Base-by-base conservation (phyloP, 768 basidiomycete genomes). In the Psilocybe tampanensis region DNA sequence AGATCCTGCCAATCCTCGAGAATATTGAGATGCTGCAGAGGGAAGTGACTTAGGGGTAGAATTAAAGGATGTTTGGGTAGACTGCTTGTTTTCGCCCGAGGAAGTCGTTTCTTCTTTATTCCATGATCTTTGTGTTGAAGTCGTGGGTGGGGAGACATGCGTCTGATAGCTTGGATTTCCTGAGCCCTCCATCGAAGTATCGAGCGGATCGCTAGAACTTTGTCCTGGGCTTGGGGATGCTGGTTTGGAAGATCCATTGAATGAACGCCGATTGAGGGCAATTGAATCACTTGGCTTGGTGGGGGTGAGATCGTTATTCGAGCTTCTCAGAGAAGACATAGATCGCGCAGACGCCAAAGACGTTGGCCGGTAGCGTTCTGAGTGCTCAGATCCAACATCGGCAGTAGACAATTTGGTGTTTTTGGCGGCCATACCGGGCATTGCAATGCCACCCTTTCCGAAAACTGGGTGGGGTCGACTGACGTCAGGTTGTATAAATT, bases 381-480 rank as follows among this genome's bases (percentile, higher is more conserved):
- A 64, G 47, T 54, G 47, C 39, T 69, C 68, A 29, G 65, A 64
- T 17, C 66, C 63, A 33, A 55, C 56, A 19, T 54, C 42, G 3
- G 57, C 29, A 39, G 52, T 18, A 8, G 60, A 26, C 5, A 52
- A 49, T 29, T 58, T 62, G 26, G 29, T 43, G 54, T 63, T 66
- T 54, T 71, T 70, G 18, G 66, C 53, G 8, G 74, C 74, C 77
- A 92, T 80, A 6, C 90, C 90, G 9, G 89, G 88, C 83, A 92
- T 84, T 5, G 89, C 90, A 48, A 91, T 72, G 19, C 88, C 88
- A 13, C 86, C 85, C 55, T 78, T 80, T 18, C 91, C 90, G 67
- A 93, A 93, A 34, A 92, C 68, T 3, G 91, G 91, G 72, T 93
- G 91, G 9, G 88, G 83, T 3, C 78, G 68, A 44, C 77, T 76